Percentiles rank a stretch among this genome's conserved stretches.
Conservation (phyloP, 2,329 filamentous ascomycete species). For the Talaromyces sp. region DNA sequence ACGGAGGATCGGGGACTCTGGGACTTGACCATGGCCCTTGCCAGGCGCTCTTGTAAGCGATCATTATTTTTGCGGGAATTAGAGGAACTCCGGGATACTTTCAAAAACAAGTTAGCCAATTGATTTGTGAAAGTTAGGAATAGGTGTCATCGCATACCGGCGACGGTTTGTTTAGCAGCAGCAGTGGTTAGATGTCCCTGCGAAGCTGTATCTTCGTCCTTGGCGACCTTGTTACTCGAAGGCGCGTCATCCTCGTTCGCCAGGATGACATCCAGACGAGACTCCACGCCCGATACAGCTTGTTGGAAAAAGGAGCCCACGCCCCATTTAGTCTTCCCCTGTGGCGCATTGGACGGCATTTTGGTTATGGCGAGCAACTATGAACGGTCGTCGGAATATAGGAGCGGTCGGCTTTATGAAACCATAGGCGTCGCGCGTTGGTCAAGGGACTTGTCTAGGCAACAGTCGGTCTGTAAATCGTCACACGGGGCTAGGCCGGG, state of each 20-base stretch:
- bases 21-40: slow-evolving; percentile 77
- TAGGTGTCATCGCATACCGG: slow-evolving; percentile 22
- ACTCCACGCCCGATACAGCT: slow-evolving; percentile 90
- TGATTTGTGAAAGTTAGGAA: not conserved
- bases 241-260: slow-evolving; percentile 63
- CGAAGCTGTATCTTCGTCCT: slow-evolving; percentile 22
- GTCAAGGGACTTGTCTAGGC: not conserved
- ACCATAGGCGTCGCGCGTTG: slow-evolving; percentile 1
- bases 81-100: slow-evolving; percentile 59
- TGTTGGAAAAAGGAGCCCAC: slow-evolving; percentile 68
- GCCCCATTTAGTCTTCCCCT: slow-evolving; percentile 63
- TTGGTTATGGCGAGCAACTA: not conserved
- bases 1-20: slow-evolving; percentile 46
- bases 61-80: slow-evolving; percentile 71
- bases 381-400: not conserved
- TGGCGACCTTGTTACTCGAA: slow-evolving; percentile 26
- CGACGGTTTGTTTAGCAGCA: slow-evolving; percentile 16
- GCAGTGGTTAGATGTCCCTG: slow-evolving; percentile 6
- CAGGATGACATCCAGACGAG: slow-evolving; percentile 83
- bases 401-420: not conserved
- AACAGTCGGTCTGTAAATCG: not conserved
- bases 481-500: not conserved
- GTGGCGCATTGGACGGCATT: slow-evolving; percentile 32
- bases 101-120: slow-evolving; percentile 20
- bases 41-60: slow-evolving; percentile 80